Conservation (phyloP, 2,329 filamentous ascomycete genomes). For the Ophiostoma sp. region DNA sequence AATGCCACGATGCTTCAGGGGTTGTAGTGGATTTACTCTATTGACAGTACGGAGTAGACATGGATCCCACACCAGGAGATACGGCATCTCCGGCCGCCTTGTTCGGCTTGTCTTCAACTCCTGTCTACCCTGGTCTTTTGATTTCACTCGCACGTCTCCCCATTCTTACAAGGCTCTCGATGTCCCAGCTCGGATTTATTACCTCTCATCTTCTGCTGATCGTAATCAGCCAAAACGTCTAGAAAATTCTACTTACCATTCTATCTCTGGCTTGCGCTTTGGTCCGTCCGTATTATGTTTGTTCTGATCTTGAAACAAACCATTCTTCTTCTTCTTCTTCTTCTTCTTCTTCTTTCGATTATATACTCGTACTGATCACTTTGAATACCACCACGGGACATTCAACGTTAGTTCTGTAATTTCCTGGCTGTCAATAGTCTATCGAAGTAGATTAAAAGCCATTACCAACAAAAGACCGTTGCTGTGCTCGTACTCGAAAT, state of each 20-base stretch:
- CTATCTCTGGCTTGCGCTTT: neutral
- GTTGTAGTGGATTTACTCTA: neutral
- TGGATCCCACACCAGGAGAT: neutral
- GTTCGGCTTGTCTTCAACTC: neutral
- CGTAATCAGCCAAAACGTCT: constrained; percentile 6
- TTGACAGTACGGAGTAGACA: neutral
- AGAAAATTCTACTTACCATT: neutral
- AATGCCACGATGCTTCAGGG: neutral
- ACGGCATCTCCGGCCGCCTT: neutral
- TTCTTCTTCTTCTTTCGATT: neutral
- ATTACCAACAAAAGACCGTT: neutral
- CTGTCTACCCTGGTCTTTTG: neutral
- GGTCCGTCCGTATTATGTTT: neutral
- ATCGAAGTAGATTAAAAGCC: neutral
- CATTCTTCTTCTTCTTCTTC: neutral
- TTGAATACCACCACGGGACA: neutral
- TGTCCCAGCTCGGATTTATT: neutral
- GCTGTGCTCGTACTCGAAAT: neutral
- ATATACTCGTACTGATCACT: neutral
- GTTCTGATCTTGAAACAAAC: too few species aligned
- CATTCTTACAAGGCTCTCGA: neutral
- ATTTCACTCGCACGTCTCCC: neutral
- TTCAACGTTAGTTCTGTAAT: constrained; percentile 4
- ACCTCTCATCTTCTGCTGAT: neutral
- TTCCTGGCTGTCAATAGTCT: neutral